phyloP scores from a whole-genome alignment of 2,329 filamentous ascomycete species.

The Pseudopithomyces chartarum region DNA sequence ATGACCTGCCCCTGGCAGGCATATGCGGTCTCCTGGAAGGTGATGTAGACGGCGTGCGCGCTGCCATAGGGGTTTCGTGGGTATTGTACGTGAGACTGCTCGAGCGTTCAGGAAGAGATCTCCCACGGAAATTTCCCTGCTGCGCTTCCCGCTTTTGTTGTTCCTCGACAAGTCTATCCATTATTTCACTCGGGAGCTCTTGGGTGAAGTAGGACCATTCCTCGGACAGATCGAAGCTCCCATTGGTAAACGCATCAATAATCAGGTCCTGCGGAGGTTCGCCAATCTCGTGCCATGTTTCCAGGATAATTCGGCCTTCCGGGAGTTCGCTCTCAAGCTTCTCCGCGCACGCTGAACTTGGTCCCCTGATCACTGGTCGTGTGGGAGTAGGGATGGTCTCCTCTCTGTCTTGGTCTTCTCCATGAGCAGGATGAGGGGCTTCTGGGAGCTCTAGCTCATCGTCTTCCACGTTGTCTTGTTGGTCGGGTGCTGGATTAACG shows the following conservation, averaged over 20 bases:
- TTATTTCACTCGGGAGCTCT: neutral
- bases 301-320: conserved; percentile 10
- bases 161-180: neutral
- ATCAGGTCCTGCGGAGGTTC: conserved; percentile 26
- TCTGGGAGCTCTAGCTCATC: conserved; percentile 21
- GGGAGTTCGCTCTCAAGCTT: conserved; percentile 18
- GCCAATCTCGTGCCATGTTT: conserved; percentile 20
- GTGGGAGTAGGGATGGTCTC: conserved; percentile 14
- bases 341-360: conserved; percentile 20
- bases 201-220: neutral
- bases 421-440: conserved; percentile 2
- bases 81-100: conserved; percentile 18
- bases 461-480: conserved; percentile 30
- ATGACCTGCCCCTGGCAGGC: conserved; percentile 52
- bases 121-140: conserved; percentile 9
- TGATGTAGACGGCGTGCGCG: conserved; percentile 14
- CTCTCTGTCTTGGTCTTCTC: conserved; percentile 1
- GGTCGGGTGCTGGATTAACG: conserved; percentile 8
- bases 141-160: conserved; percentile 7
- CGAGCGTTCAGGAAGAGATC: conserved; percentile 15
- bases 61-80: neutral
- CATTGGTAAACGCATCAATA: neutral
- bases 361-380: conserved; percentile 7
- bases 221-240: neutral
- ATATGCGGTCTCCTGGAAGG: conserved; percentile 49